A percentile compares a stretch with the other conserved stretches of the same genome.
These are phyloP conservation scores for Neurospora tetraspora DNA, from an alignment of 495 filamentous ascomycete genomes.

Conservation along the genomic window DNA sequence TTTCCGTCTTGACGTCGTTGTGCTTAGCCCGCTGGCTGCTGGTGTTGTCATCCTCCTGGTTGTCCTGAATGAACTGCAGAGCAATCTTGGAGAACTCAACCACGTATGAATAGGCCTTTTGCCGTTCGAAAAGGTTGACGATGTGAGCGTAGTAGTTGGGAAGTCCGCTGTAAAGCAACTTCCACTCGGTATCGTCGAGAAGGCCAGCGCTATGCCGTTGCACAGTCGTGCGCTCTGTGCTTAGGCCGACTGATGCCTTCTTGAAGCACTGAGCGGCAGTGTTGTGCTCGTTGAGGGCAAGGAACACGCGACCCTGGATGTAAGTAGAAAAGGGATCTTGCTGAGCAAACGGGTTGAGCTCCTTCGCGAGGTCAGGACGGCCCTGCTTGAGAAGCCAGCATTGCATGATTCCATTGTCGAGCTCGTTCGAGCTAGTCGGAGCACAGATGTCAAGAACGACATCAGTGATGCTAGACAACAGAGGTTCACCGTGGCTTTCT, in stretches of 20 bases:
- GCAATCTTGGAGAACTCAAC: constrained; percentile 76
- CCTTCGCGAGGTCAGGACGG: constrained; percentile 61
- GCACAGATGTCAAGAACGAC: constrained; percentile 46
- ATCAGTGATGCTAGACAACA: constrained; percentile 39
- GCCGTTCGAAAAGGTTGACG: constrained; percentile 67
- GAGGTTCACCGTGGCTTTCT: constrained; percentile 22
- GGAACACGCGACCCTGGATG: constrained; percentile 69
- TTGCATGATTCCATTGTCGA: constrained; percentile 46
- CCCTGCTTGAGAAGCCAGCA: constrained; percentile 60
- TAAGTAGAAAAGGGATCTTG: constrained; percentile 69
- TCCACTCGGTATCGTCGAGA: constrained; percentile 60
- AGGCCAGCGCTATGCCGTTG: constrained; percentile 46
- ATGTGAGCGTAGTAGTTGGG: constrained; percentile 82
- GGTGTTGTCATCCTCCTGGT: constrained; percentile 27
- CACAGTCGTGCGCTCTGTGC: constrained; percentile 27
- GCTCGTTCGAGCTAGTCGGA: constrained; percentile 39
- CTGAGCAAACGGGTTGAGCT: constrained; percentile 61
- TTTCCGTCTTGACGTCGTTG: constrained; percentile 42
- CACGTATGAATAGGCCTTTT: constrained; percentile 64
- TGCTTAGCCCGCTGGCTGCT: not conserved
- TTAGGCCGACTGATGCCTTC: constrained; percentile 71
- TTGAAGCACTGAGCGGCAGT: constrained; percentile 69
- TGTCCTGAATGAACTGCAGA: constrained; percentile 48
- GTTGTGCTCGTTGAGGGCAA: constrained; percentile 60
- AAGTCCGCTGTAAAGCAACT: constrained; percentile 65